Evolutionary conservation across 257 asterid species (phyloP).

Genomic region (Solanum virginianum): DNA sequence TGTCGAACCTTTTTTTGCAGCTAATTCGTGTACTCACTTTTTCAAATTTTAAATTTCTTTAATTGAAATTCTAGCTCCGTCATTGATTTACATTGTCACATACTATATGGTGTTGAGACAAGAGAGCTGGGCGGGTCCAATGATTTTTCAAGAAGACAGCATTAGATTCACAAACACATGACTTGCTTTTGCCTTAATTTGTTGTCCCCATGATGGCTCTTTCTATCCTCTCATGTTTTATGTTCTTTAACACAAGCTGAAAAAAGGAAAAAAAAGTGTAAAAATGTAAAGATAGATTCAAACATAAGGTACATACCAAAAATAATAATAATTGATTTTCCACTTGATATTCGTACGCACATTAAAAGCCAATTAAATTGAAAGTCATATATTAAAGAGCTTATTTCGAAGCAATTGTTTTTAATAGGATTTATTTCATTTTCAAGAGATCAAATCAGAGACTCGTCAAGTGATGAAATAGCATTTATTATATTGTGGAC

Average conservation of each 20-base stretch:
- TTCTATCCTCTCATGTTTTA: neutral
- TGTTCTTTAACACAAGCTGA: neutral
- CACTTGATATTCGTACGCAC: neutral
- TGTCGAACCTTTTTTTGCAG: no score
- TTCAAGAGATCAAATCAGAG: fast-evolving
- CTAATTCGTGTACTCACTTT: no score
- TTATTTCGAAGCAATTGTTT: neutral
- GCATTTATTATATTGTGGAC: neutral
- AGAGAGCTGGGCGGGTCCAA: neutral
- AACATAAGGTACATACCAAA: neutral
- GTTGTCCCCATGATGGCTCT: neutral
- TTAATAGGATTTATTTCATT: neutral
- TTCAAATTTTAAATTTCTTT: no score
- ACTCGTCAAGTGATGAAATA: neutral
- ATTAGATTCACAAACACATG: neutral
- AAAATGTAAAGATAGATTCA: neutral
- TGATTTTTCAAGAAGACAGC: neutral
- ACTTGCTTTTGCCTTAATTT: neutral
- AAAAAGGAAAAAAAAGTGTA: neutral
- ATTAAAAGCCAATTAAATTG: neutral
- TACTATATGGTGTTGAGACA: neutral
- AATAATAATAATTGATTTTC: neutral
- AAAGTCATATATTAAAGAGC: neutral
- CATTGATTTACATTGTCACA: neutral
- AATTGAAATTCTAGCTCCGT: no score